A percentile compares a stretch with the other conserved stretches of the same genome.
Conservation (phyloP, 1,284 basidiomycete species). For the Sparassis latifolia region DNA sequence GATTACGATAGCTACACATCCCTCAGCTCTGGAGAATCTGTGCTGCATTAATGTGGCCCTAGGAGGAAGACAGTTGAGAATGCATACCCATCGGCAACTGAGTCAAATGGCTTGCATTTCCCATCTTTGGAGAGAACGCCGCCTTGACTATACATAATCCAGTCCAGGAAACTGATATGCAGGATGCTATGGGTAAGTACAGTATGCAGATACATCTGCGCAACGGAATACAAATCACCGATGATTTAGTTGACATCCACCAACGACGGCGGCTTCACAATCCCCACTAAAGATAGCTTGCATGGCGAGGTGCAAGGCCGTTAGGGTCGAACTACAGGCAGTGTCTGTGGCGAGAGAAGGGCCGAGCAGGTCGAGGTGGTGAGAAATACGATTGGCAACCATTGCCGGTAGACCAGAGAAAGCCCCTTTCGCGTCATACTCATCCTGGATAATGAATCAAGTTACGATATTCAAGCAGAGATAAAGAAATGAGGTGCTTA, state of each 20-base stretch:
- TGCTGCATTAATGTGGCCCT: background rate
- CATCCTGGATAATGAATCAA: no score
- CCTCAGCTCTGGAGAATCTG: slow-evolving; percentile 21
- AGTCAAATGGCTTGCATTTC: slow-evolving; percentile 44
- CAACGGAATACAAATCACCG: slow-evolving; percentile 17
- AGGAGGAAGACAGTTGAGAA: no score
- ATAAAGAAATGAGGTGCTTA: background rate
- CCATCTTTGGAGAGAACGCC: slow-evolving; percentile 36
- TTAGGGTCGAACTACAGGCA: slow-evolving; percentile 41
- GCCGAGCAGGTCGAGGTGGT: slow-evolving; percentile 39
- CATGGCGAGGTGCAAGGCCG: slow-evolving; percentile 41
- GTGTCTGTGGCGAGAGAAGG: slow-evolving; percentile 46
- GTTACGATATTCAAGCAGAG: no score
- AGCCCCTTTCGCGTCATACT: slow-evolving; percentile 27
- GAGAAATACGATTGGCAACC: slow-evolving; percentile 42
- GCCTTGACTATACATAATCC: slow-evolving; percentile 24
- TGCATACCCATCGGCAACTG: slow-evolving; percentile 35
- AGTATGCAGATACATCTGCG: no score
- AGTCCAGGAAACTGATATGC: slow-evolving; percentile 10
- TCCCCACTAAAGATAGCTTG: slow-evolving; percentile 37
- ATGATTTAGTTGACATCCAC: slow-evolving; percentile 35
- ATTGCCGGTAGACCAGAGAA: slow-evolving; percentile 32
- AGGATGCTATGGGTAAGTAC: no score
- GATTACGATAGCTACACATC: slow-evolving; percentile 17
- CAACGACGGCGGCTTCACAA: slow-evolving; percentile 41